Conservation (phyloP, 768 basidiomycete genomes). For the Chalciporus piperatus region DNA sequence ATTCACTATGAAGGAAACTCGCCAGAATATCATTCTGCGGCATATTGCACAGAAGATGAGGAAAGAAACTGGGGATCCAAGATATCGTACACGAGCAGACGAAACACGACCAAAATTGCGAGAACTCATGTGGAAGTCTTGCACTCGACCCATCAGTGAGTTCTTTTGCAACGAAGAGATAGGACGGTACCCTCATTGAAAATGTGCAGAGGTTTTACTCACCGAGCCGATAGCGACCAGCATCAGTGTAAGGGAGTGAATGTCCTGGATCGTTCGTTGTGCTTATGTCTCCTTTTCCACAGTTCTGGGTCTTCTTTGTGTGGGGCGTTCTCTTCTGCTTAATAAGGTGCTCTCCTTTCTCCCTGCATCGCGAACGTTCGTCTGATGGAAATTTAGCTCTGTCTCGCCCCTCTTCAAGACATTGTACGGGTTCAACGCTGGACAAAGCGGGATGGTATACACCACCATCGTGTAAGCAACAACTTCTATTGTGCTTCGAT, state of each 20-base stretch:
- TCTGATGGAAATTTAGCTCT: constrained; percentile 37
- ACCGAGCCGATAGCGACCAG: constrained; percentile 68
- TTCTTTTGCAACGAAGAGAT: constrained; percentile 9
- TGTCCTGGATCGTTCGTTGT: not conserved
- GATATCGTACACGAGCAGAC: constrained; percentile 63
- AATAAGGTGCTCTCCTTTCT: constrained; percentile 41
- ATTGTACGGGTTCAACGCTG: constrained; percentile 60
- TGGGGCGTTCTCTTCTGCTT: constrained; percentile 74
- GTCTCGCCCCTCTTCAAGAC: constrained; percentile 52
- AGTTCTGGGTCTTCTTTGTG: constrained; percentile 67
- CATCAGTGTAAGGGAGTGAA: constrained; percentile 54
- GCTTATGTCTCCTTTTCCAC: not conserved
- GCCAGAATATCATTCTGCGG: constrained; percentile 66
- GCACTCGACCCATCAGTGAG: constrained; percentile 69
- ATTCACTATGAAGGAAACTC: constrained; percentile 66
- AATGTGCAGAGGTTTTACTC: constrained; percentile 13
- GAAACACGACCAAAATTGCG: constrained; percentile 54
- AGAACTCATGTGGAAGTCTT: constrained; percentile 63
- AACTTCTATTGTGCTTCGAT: not conserved
- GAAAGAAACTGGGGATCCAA: constrained; percentile 60
- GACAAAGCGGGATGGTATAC: constrained; percentile 59
- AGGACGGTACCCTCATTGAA: not conserved
- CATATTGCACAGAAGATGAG: constrained; percentile 58
- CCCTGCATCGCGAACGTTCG: not conserved
- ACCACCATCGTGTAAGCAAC: constrained; percentile 49